phyloP scores from a whole-genome alignment of 805 yeast species.

The Saturnispora ahearnii region DNA sequence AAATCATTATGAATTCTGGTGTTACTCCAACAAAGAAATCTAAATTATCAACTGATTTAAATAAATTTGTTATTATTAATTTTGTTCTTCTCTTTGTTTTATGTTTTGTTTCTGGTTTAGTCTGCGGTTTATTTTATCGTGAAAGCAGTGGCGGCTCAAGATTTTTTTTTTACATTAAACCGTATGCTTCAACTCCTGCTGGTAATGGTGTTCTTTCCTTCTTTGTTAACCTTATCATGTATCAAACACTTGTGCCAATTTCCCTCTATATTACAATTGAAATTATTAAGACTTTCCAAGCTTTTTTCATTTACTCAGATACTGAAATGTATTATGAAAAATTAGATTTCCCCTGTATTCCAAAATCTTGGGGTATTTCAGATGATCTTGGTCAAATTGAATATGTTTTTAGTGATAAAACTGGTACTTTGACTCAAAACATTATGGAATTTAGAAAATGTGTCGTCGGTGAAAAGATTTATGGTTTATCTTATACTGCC shows the following conservation, averaged over 20 bases:
- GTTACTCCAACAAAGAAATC: slow-evolving; percentile 68
- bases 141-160: slow-evolving; percentile 34
- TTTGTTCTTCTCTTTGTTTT: slow-evolving; percentile 51
- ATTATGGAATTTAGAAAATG: slow-evolving; percentile 78
- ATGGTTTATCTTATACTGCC: slow-evolving; percentile 72
- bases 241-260: slow-evolving; percentile 73
- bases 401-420: slow-evolving; percentile 73
- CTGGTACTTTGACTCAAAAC: slow-evolving; percentile 78
- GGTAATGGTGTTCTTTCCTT: slow-evolving; percentile 59
- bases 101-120: slow-evolving; percentile 60
- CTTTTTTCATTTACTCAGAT: slow-evolving; percentile 66
- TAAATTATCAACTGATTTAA: slow-evolving; percentile 55
- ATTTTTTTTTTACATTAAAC: slow-evolving; percentile 49
- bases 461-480: slow-evolving; percentile 55
- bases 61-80: slow-evolving; percentile 55
- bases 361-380: slow-evolving; percentile 75
- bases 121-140: slow-evolving; percentile 58
- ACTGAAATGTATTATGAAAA: slow-evolving; percentile 57
- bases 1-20: slow-evolving; percentile 72
- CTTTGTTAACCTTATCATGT: slow-evolving; percentile 63
- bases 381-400: slow-evolving; percentile 83
- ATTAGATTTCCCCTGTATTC: slow-evolving; percentile 68
- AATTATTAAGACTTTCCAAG: slow-evolving; percentile 69
- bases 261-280: slow-evolving; percentile 73
- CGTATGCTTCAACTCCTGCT: slow-evolving; percentile 51